Evolutionary conservation across 1,139 yeast species (phyloP).

Genomic region (Yarrowia galli): DNA sequence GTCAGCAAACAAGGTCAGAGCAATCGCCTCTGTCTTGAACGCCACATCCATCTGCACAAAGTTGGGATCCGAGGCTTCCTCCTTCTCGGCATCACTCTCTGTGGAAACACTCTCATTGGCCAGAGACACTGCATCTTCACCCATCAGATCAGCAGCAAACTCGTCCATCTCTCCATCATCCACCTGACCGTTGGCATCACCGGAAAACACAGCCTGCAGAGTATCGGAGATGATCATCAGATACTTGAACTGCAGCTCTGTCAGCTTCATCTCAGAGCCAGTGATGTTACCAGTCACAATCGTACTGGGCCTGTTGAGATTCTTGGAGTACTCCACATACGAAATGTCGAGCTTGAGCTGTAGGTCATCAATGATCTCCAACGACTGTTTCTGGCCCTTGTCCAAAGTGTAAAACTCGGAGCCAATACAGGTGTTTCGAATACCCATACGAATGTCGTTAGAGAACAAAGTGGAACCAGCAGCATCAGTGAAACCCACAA

Average conservation of each 20-base stretch:
- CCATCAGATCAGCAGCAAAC: slow-evolving; percentile 51
- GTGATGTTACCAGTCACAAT: slow-evolving; percentile 67
- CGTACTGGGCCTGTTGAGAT: slow-evolving; percentile 59
- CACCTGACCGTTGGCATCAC: slow-evolving; percentile 41
- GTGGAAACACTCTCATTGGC: slow-evolving; percentile 53
- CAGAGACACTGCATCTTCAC: slow-evolving; percentile 62
- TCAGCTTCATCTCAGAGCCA: slow-evolving; percentile 69
- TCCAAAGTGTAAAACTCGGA: slow-evolving; percentile 64
- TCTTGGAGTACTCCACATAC: slow-evolving; percentile 55
- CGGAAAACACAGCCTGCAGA: slow-evolving; percentile 63
- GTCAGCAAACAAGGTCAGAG: slow-evolving; percentile 68
- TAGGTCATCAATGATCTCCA: slow-evolving; percentile 73
- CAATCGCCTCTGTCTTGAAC: slow-evolving; percentile 67
- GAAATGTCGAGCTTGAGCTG: slow-evolving; percentile 71
- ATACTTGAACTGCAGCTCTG: slow-evolving; percentile 77
- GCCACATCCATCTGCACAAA: slow-evolving; percentile 44
- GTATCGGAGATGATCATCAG: slow-evolving; percentile 64
- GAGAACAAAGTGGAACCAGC: slow-evolving; percentile 44
- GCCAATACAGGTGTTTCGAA: slow-evolving; percentile 70
- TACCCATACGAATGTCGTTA: slow-evolving; percentile 67
- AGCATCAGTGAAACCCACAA: slow-evolving; percentile 51
- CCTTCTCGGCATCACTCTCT: slow-evolving; percentile 13
- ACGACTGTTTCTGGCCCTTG: slow-evolving; percentile 56
- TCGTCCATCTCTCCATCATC: slow-evolving; percentile 34
- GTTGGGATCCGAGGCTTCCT: slow-evolving; percentile 42